These are phyloP conservation scores for Pelargonium nanum DNA, from an alignment of 345 rosid species.

Conservation along the genomic window DNA sequence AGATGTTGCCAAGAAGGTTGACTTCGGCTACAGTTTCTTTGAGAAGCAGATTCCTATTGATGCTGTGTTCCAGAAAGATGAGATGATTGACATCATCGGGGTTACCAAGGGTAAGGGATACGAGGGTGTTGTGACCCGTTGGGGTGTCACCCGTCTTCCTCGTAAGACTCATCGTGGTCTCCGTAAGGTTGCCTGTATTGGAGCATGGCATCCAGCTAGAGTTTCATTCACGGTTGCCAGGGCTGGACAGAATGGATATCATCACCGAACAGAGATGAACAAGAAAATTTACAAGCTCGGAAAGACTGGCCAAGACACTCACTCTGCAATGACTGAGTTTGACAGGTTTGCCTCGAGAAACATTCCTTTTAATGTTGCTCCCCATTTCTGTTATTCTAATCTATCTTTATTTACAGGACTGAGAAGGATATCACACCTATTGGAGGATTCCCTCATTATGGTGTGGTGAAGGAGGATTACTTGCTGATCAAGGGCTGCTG, in stretches of 20 bases:
- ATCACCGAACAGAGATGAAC: conserved; percentile 86
- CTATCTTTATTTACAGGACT: conserved; percentile 22
- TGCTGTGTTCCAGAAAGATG: conserved; percentile 82
- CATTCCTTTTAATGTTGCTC: no score
- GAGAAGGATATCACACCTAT: conserved; percentile 88
- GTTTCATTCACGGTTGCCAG: conserved; percentile 92
- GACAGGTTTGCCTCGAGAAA: conserved; percentile 47
- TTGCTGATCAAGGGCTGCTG: conserved; percentile 81
- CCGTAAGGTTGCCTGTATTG: conserved; percentile 90
- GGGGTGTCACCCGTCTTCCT: conserved; percentile 96
- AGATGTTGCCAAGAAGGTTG: conserved; percentile 56
- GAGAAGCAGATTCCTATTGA: conserved; percentile 81
- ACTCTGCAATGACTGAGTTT: conserved; percentile 62
- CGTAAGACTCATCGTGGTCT: conserved; percentile 96
- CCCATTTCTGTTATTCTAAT: not conserved
- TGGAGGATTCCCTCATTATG: conserved; percentile 91
- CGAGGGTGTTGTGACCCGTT: conserved; percentile 88
- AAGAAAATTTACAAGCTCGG: conserved; percentile 83
- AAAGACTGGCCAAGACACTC: conserved; percentile 65
- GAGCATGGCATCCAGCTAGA: conserved; percentile 99
- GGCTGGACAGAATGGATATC: conserved; percentile 93
- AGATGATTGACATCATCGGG: conserved; percentile 83
- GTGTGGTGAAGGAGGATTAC: conserved; percentile 74
- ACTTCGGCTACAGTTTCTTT: conserved; percentile 68
- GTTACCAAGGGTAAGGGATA: conserved; percentile 92